phyloP scores from a whole-genome alignment of 345 rosid species.

The Salix viminalis region DNA sequence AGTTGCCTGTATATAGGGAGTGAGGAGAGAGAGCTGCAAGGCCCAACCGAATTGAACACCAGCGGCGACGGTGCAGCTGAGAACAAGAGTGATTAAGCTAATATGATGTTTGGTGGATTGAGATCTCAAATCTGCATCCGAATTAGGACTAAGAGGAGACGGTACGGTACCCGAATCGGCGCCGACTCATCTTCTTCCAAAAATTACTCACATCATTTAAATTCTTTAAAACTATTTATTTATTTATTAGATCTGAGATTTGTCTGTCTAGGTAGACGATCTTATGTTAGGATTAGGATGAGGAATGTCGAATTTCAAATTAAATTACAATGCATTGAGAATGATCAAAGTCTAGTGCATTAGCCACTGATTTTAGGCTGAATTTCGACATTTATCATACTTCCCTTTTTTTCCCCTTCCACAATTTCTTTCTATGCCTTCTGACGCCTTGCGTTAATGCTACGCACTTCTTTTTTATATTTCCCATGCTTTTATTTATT shows the following conservation, averaged over 20 bases:
- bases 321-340: too few relatives aligned
- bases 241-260: background rate
- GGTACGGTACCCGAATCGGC: conserved; percentile 39
- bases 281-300: too few relatives aligned
- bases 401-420: too few relatives aligned
- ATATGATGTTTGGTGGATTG: conserved; percentile 25
- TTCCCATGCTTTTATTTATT: too few relatives aligned
- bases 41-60: conserved; percentile 99
- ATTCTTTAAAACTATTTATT: background rate
- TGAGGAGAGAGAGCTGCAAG: conserved; percentile 84
- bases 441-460: too few relatives aligned
- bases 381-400: too few relatives aligned
- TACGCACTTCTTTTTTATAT: too few relatives aligned
- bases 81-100: conserved; percentile 55
- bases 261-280: too few relatives aligned
- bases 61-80: conserved; percentile 86
- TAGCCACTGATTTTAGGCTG: too few relatives aligned
- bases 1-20: conserved; percentile 92
- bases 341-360: too few relatives aligned
- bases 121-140: conserved; percentile 21
- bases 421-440: too few relatives aligned
- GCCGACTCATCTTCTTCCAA: conserved; percentile 19
- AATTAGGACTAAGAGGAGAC: conserved; percentile 28
- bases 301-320: too few relatives aligned
- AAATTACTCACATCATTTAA: background rate